Evolutionary conservation across 169 alveolate species (phyloP).

Genomic region (Eimeria nieschulzi): DNA sequence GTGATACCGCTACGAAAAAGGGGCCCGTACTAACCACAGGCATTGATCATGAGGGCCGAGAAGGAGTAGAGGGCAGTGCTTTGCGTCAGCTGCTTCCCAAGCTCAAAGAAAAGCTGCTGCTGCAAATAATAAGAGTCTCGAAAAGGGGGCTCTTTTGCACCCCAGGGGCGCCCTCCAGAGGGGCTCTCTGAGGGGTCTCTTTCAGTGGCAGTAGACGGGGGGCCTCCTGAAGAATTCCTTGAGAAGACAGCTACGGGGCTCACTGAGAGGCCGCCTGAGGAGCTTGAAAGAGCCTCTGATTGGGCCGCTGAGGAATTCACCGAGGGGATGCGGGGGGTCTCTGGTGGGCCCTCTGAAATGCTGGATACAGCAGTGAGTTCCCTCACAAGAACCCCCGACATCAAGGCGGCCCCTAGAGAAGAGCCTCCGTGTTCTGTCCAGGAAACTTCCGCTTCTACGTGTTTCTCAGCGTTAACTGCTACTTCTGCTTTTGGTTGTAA

Average conservation of each 20-base stretch:
- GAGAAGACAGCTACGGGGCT: too few species aligned
- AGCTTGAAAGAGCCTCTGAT: not conserved
- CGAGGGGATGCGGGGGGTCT: not conserved
- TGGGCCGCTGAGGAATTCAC: not conserved
- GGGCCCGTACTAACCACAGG: conserved; percentile 38
- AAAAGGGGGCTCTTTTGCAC: not conserved
- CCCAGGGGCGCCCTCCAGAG: not conserved
- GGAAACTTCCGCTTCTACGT: not conserved
- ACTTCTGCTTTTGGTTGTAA: not conserved
- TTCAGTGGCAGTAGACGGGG: not conserved
- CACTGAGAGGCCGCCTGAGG: not conserved
- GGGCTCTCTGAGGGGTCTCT: not conserved
- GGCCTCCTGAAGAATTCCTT: too few species aligned
- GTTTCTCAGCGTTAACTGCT: not conserved
- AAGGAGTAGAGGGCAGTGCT: conserved; percentile 67
- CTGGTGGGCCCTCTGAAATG: not conserved
- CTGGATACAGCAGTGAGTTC: not conserved
- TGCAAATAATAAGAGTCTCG: conserved; percentile 13
- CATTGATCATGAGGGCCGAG: conserved; percentile 51
- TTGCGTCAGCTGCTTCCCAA: conserved; percentile 55
- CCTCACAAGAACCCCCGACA: conserved; percentile 28
- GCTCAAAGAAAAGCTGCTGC: conserved; percentile 41
- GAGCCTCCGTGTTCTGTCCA: not conserved
- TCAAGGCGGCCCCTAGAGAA: not conserved
- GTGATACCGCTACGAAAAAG: too few species aligned